phyloP scores from a whole-genome alignment of 352 stramenopile species.

The Phytophthora palmivora region DNA sequence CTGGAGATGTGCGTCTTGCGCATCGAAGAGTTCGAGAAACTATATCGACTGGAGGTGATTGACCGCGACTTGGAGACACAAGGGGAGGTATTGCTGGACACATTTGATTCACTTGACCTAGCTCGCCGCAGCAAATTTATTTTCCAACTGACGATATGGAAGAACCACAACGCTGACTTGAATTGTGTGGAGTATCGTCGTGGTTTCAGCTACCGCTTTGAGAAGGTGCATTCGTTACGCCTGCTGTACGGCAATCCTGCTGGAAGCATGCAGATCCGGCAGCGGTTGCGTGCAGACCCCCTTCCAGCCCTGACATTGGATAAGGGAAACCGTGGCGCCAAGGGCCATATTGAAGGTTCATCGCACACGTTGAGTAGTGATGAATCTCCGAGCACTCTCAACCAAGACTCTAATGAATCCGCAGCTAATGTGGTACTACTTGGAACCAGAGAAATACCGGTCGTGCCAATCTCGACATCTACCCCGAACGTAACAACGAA shows the following conservation, averaged over 20 bases:
- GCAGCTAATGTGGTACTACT: too few species aligned
- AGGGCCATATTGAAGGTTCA: too few species aligned
- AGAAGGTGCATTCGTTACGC: conserved; percentile 2
- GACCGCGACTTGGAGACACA: background rate
- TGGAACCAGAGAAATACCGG: too few species aligned
- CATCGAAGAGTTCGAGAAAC: background rate
- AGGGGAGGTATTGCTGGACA: background rate
- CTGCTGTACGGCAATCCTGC: background rate
- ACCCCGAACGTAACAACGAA: too few species aligned
- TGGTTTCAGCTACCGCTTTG: conserved; percentile 5
- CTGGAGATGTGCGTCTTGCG: conserved; percentile 11
- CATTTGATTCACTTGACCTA: background rate
- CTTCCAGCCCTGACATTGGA: background rate
- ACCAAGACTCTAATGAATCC: too few species aligned
- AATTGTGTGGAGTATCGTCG: background rate
- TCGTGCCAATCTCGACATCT: too few species aligned
- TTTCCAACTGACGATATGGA: conserved; percentile 5
- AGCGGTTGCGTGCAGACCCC: background rate
- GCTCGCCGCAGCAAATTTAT: background rate
- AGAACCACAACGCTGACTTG: background rate
- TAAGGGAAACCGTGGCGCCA: too few species aligned
- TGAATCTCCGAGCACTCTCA: too few species aligned
- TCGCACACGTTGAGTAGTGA: too few species aligned
- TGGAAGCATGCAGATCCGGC: conserved; percentile 8
- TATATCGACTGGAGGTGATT: background rate